Base-by-base conservation (phyloP, 208 protist species). In the Leishmania gerbilli region DNA sequence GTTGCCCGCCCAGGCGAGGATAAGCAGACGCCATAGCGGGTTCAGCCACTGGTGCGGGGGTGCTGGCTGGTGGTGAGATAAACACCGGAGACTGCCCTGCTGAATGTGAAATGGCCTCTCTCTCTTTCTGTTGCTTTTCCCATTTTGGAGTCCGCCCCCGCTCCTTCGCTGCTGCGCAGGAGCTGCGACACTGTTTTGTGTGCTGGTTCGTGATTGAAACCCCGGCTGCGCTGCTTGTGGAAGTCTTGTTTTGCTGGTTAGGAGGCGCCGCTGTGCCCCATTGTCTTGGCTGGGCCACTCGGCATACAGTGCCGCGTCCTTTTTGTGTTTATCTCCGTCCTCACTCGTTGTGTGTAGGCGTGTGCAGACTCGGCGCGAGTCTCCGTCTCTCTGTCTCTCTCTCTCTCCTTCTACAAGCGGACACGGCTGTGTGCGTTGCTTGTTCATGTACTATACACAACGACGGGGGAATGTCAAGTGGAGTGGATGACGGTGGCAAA, bases 361-460 rank as follows among this genome's bases (percentile, higher is more conserved):
- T 71, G 6, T 31, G 67, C 67, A 5, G 40, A 9, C 40, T 47
- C 40, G 37, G 40, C 27, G 67, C 1, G 34, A 47, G 21, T 71
- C 67, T 40, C 34, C 5, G 19, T 49, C 67, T 71, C 34, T 49
- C 8, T n/a, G 6, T 55, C 45, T 62, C 8, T 56, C 31, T 74
- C 45, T 62, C 8, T 58, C 19, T 47, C n/a, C 40, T 7, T 76
- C 21, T 27, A 31, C 31, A 45, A 34, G 72, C 19, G 47, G 31
- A 3, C 31, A 62, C 5, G 47, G 3, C 19, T 27, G 17, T 62
- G 15, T 5, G 47, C 51, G 24, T 76, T 42, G 47, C 40, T 40
- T 40, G 51, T n/a, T 74, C 69, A 31, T 74, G 69, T 74, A 74
- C 69, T 31, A 74, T 74, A 74, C 69, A 51, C 45, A n/a, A n/a